Percentiles rank a stretch among this genome's conserved stretches.
Evolutionary conservation across 306 rosid species (phyloP).

Genomic region (Crotalaria pallida): DNA sequence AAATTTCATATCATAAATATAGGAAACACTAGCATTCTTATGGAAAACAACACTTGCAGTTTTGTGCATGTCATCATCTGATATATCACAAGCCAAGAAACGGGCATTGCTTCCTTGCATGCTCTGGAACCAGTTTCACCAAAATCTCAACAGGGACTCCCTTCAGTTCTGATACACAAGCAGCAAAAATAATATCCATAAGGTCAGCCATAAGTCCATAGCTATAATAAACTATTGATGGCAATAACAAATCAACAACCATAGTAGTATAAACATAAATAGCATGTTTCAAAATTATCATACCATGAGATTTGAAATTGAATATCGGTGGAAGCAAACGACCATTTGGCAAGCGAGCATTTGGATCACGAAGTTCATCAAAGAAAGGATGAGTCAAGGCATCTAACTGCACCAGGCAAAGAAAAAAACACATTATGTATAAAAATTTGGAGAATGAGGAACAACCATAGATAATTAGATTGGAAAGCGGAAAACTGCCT

Average conservation of each 20-base stretch:
- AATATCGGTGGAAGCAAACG: conserved; percentile 92
- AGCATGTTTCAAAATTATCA: conserved; percentile 6
- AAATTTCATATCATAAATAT: conserved; percentile 31
- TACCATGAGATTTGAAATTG: conserved; percentile 92
- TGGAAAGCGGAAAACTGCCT: background rate
- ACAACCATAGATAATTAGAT: background rate
- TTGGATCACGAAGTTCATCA: conserved; percentile 84
- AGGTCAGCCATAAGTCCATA: background rate
- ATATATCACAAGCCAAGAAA: conserved; percentile 71
- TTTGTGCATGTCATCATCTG: conserved; percentile 40
- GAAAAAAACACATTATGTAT: background rate
- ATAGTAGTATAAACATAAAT: background rate
- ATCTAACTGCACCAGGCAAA: conserved; percentile 57
- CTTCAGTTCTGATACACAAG: conserved; percentile 61
- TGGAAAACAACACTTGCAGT: conserved; percentile 25
- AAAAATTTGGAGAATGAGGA: background rate
- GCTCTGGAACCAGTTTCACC: conserved; percentile 91
- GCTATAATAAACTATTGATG: background rate
- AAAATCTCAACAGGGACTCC: conserved; percentile 67
- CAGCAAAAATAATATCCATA: conserved; percentile 8
- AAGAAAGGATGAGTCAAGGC: conserved; percentile 88
- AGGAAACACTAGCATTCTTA: conserved; percentile 32
- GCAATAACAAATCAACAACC: background rate
- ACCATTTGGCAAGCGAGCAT: conserved; percentile 83
- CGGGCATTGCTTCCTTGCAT: conserved; percentile 86